These are phyloP conservation scores for Syzygium oleosum DNA, from an alignment of 345 rosid genomes.

Conservation along the genomic window DNA sequence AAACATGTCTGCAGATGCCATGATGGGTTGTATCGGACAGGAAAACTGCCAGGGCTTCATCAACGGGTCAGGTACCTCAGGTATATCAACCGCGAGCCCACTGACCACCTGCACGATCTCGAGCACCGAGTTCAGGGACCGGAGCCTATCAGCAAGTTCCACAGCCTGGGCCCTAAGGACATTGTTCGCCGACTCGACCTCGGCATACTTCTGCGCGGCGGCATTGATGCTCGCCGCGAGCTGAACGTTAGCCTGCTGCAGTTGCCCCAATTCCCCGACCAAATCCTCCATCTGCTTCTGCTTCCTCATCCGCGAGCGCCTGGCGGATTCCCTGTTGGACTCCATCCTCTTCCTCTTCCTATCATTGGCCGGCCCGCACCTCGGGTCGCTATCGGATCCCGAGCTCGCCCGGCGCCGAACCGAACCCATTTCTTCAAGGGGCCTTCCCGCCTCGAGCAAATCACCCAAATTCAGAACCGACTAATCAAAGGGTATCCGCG, in stretches of 20 bases:
- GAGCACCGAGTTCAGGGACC: constrained; percentile 23
- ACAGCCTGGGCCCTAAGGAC: constrained; percentile 54
- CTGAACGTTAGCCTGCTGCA: constrained; percentile 39
- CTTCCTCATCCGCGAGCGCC: constrained; percentile 75
- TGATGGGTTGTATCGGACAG: constrained; percentile 36
- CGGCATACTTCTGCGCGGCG: constrained; percentile 18
- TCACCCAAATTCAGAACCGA: neutral
- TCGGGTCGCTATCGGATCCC: constrained; percentile 55
- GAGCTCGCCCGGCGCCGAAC: constrained; percentile 40
- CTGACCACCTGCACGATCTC: constrained; percentile 51
- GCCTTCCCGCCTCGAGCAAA: neutral
- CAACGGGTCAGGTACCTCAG: constrained; percentile 50
- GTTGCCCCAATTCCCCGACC: constrained; percentile 29
- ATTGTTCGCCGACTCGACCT: constrained; percentile 50
- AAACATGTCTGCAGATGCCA: constrained; percentile 45
- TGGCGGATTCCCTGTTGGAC: constrained; percentile 82
- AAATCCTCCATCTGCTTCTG: constrained; percentile 62
- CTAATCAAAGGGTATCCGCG: neutral
- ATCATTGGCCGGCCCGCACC: constrained; percentile 36
- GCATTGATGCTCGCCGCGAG: constrained; percentile 22
- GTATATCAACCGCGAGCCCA: constrained; percentile 51
- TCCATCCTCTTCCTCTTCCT: constrained; percentile 86
- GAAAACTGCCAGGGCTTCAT: constrained; percentile 57
- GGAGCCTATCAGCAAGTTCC: constrained; percentile 61
- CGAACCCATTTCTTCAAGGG: constrained; percentile 22